Evolutionary conservation across 2,329 filamentous ascomycete genomes (phyloP).

Genomic region (Domatiomyces globalis): DNA sequence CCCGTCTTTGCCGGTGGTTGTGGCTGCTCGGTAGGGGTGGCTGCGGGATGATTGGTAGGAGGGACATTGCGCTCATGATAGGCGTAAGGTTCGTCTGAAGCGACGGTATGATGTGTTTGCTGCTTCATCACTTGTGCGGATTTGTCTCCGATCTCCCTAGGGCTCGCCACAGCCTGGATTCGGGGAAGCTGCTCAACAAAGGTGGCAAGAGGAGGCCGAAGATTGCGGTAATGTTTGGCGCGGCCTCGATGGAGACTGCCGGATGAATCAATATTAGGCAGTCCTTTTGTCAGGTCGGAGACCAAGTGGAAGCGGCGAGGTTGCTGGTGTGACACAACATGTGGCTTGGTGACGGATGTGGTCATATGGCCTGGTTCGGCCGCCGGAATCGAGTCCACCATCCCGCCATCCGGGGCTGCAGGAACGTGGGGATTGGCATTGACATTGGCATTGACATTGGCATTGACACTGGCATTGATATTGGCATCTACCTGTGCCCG

Average conservation of each 20-base stretch:
- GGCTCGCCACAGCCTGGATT: slow-evolving; percentile 4
- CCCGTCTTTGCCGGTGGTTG: slow-evolving; percentile 17
- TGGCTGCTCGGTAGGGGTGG: slow-evolving; percentile 17
- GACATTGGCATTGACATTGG: not conserved
- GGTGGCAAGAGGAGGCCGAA: slow-evolving; percentile 16
- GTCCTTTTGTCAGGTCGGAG: not conserved
- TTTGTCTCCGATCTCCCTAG: not conserved
- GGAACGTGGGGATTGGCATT: not conserved
- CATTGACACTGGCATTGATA: not conserved
- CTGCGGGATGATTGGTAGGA: slow-evolving; percentile 25
- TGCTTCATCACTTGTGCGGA: slow-evolving; percentile 6
- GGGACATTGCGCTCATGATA: slow-evolving; percentile 3
- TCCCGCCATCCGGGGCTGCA: too few species aligned
- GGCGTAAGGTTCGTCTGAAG: not conserved
- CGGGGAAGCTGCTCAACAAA: slow-evolving; percentile 14
- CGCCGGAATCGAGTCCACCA: not conserved
- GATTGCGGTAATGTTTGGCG: slow-evolving; percentile 1
- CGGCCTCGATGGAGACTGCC: slow-evolving; percentile 1
- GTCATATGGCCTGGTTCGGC: not conserved
- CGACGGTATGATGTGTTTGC: not conserved
- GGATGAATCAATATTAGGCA: not conserved
- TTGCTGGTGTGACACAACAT: not conserved
- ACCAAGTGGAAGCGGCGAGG: not conserved
- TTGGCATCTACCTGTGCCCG: slow-evolving; percentile 1
- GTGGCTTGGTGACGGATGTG: not conserved